phyloP scores from a whole-genome alignment of 1,139 yeast genomes.

The Magnusiomyces ingens region DNA sequence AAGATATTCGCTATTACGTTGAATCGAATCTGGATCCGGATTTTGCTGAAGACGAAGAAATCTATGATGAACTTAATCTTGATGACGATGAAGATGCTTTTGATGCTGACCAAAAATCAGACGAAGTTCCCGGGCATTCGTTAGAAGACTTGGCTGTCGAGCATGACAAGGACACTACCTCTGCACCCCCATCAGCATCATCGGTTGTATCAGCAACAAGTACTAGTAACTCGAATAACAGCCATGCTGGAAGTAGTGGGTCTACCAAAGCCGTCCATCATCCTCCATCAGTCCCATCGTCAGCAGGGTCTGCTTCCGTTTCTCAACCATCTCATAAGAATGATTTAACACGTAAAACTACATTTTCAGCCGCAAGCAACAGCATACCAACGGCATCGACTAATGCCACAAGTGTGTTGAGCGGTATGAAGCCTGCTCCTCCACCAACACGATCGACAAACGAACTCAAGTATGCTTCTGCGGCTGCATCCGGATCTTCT shows the following conservation, averaged over 20 bases:
- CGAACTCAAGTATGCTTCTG: constrained; percentile 65
- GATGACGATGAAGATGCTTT: constrained; percentile 55
- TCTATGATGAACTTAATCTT: constrained; percentile 80
- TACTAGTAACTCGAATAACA: background rate
- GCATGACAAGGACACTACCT: constrained; percentile 14
- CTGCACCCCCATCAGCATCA: background rate
- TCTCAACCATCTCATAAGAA: constrained; percentile 8
- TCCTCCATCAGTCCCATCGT: constrained; percentile 1
- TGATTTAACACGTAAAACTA: constrained; percentile 10
- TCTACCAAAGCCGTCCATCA: no score
- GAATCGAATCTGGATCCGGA: constrained; percentile 96
- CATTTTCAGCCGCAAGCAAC: background rate
- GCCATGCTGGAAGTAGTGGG: no score
- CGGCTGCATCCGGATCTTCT: constrained; percentile 45
- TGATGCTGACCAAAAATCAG: constrained; percentile 32
- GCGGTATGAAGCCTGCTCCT: constrained; percentile 53
- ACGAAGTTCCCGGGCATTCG: constrained; percentile 24
- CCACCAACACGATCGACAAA: constrained; percentile 55
- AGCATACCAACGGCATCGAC: constrained; percentile 16
- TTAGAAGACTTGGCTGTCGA: constrained; percentile 37
- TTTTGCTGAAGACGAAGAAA: constrained; percentile 90
- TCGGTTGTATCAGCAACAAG: constrained; percentile 18
- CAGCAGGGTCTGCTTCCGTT: background rate
- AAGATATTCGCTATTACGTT: constrained; percentile 88
- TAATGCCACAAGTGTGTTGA: constrained; percentile 12